These are phyloP conservation scores for Cryphonectria parasitica DNA, from an alignment of 2,329 filamentous ascomycete genomes.

Conservation along the genomic window DNA sequence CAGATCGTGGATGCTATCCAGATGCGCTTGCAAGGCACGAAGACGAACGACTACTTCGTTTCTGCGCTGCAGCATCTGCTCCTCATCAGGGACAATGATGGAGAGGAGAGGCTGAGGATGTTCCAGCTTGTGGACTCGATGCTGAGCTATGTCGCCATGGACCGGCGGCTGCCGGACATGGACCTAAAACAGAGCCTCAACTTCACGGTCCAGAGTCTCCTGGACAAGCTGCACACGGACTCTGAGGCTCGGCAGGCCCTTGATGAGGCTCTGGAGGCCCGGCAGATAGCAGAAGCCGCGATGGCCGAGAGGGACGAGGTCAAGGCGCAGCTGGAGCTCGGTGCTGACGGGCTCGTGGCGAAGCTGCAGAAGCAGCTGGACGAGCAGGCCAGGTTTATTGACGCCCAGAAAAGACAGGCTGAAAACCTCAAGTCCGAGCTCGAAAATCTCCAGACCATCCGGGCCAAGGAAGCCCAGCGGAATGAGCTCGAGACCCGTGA, in stretches of 20 bases:
- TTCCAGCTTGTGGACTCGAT: slow-evolving; percentile 99
- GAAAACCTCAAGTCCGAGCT: slow-evolving; percentile 89
- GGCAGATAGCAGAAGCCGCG: slow-evolving; percentile 92
- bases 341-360: slow-evolving; percentile 88
- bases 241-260: slow-evolving; percentile 89
- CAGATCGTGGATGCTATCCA: slow-evolving; percentile 96
- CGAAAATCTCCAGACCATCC: slow-evolving; percentile 80
- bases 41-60: slow-evolving; percentile 92
- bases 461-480: slow-evolving; percentile 88
- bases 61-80: slow-evolving; percentile 95
- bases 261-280: slow-evolving; percentile 87
- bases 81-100: slow-evolving; percentile 87
- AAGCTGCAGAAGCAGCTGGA: slow-evolving; percentile 94
- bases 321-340: slow-evolving; percentile 83
- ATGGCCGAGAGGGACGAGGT: slow-evolving; percentile 97
- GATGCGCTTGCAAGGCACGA: slow-evolving; percentile 78
- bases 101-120: slow-evolving; percentile 89
- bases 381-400: slow-evolving; percentile 88
- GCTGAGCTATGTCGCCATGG: slow-evolving; percentile 99
- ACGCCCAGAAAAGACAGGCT: slow-evolving; percentile 82
- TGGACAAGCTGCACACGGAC: slow-evolving; percentile 96
- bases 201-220: slow-evolving; percentile 92
- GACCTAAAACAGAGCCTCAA: slow-evolving; percentile 97
- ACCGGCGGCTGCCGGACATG: slow-evolving; percentile 91
- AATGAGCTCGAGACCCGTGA: slow-evolving; percentile 97